A percentile compares a stretch with the other conserved stretches of the same genome.
Conservation (phyloP, 202 grass and related monocot species). For the Schoenoplectus triqueter region DNA sequence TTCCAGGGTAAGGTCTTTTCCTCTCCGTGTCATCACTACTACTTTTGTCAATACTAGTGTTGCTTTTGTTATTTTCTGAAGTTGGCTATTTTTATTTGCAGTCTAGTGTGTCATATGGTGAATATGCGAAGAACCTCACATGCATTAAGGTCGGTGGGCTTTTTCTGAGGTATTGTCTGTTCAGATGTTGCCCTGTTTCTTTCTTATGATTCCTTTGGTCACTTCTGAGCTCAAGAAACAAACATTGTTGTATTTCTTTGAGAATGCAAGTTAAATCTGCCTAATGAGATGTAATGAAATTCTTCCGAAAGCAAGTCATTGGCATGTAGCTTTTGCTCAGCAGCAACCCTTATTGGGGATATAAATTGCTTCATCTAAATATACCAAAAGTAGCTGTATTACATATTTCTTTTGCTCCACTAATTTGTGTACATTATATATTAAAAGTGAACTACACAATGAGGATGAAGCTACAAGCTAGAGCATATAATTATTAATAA, state of each 20-base stretch:
- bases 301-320: neutral
- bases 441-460: neutral
- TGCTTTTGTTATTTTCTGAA: constrained; percentile 25
- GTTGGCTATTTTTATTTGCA: constrained; percentile 40
- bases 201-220: constrained; percentile 29
- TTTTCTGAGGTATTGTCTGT: constrained; percentile 78
- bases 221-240: constrained; percentile 30
- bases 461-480: neutral
- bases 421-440: neutral
- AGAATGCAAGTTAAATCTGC: neutral
- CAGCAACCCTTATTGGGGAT: neutral
- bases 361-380: constrained; percentile 17
- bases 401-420: neutral
- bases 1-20: constrained; percentile 71
- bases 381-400: neutral
- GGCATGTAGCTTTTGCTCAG: constrained; percentile 28
- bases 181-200: constrained; percentile 16
- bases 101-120: constrained; percentile 85
- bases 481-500: neutral
- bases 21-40: constrained; percentile 6
- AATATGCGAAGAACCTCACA: constrained; percentile 78
- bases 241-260: neutral
- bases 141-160: constrained; percentile 85
- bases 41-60: neutral
- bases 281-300: neutral